A percentile compares a stretch with the other conserved stretches of the same genome.
phyloP scores from a whole-genome alignment of 129 eudicot genomes.

The Erigeron canadensis region DNA sequence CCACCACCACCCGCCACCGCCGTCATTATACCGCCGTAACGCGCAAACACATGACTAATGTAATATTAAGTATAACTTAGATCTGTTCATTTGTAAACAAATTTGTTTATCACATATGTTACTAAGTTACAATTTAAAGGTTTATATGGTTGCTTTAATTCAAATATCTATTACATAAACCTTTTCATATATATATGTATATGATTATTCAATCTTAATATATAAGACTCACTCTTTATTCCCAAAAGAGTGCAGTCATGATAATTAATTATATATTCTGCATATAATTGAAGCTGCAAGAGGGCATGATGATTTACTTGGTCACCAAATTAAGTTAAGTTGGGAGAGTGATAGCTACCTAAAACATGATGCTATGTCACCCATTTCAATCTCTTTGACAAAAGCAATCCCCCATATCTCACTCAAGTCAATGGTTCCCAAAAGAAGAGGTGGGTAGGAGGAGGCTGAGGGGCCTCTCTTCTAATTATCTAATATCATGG shows the following conservation, averaged over 20 bases:
- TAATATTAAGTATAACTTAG: no score
- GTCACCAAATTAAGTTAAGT: not conserved
- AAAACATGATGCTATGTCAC: slow-evolving; percentile 10
- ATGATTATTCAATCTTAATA: no score
- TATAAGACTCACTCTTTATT: not conserved
- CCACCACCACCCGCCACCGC: no score
- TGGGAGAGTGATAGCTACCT: slow-evolving; percentile 2
- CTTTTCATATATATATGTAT: no score
- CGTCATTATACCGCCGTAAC: no score
- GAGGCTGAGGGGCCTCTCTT: no score
- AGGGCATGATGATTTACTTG: not conserved
- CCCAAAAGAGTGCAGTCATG: not conserved
- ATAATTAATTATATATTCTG: not conserved
- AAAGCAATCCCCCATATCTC: not conserved
- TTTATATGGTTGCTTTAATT: no score
- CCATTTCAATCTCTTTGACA: slow-evolving; percentile 7
- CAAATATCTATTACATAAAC: no score
- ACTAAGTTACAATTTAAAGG: no score
- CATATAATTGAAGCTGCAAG: not conserved
- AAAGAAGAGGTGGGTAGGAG: not conserved
- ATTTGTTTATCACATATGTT: no score
- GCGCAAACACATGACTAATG: no score
- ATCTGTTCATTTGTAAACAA: no score
- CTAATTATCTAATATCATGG: not conserved
- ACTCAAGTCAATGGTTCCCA: slow-evolving; percentile 11